These are phyloP conservation scores for Ophiostoma piceae DNA, from an alignment of 2,329 filamentous ascomycete species.

Conservation along the genomic window DNA sequence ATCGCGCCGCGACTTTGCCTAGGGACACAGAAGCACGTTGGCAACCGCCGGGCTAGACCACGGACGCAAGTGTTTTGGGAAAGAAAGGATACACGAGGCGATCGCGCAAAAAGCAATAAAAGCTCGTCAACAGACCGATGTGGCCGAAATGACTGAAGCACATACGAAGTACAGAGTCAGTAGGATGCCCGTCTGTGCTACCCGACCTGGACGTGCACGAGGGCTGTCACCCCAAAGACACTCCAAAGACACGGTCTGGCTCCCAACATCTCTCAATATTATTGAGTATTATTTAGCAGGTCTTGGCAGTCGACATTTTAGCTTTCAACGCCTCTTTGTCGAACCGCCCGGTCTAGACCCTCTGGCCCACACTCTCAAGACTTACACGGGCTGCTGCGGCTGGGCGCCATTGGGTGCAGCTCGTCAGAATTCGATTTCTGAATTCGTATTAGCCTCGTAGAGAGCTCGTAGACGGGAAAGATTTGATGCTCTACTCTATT, in stretches of 20 bases:
- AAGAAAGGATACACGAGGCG: background rate
- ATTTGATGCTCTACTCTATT: too few species aligned
- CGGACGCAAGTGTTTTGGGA: background rate
- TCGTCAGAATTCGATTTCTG: background rate
- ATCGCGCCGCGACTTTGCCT: background rate
- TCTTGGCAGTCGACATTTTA: background rate
- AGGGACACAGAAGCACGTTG: background rate
- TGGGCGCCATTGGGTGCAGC: constrained; percentile 16
- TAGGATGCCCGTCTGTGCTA: background rate
- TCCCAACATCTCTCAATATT: background rate
- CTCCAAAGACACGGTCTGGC: background rate
- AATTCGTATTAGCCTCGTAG: background rate
- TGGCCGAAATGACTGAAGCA: too few species aligned
- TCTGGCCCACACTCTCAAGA: background rate
- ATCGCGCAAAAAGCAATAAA: background rate
- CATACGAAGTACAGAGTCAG: background rate
- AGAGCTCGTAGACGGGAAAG: too few species aligned
- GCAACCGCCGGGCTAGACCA: background rate
- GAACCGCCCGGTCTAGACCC: constrained; percentile 21
- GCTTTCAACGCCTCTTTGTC: background rate
- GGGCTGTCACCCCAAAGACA: background rate
- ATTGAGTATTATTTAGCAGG: background rate
- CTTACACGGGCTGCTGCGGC: constrained; percentile 17
- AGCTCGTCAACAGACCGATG: too few species aligned
- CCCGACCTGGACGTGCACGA: background rate